Conservation (phyloP, 1,139 yeast species). For the Pichia norvegensis region DNA sequence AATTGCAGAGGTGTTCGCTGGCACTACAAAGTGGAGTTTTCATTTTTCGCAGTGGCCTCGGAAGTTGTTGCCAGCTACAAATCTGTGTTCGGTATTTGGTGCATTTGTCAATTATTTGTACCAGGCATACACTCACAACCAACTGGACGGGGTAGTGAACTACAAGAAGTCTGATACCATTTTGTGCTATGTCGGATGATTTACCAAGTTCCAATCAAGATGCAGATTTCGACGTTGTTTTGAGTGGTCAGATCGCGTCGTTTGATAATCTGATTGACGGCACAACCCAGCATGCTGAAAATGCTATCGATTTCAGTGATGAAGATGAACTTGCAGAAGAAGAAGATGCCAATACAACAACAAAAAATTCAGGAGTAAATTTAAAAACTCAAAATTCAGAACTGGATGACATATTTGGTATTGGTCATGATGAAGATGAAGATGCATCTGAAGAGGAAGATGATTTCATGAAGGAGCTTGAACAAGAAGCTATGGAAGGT, state of each 20-base stretch:
- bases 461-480: conserved; percentile 32
- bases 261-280: conserved; percentile 28
- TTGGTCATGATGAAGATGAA: background rate
- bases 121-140: no score
- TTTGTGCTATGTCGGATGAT: background rate
- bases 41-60: no score
- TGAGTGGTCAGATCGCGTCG: conserved; percentile 27
- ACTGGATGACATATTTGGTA: conserved; percentile 14
- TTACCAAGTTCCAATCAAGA: background rate
- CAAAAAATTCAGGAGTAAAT: conserved; percentile 17
- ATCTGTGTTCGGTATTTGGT: no score
- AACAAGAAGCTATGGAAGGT: conserved; percentile 34
- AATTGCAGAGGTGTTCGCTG: background rate
- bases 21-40: background rate
- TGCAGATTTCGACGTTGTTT: conserved; percentile 16
- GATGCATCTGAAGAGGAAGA: conserved; percentile 26
- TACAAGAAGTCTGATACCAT: no score
- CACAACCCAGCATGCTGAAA: conserved; percentile 66
- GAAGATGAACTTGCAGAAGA: conserved; percentile 94
- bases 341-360: conserved; percentile 33
- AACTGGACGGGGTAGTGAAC: no score
- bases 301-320: conserved; percentile 93
- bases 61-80: no score
- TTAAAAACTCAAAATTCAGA: conserved; percentile 27
- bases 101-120: no score